phyloP scores from a whole-genome alignment of 139 green algal genomes.

The Tetradesmus lagerheimii region DNA sequence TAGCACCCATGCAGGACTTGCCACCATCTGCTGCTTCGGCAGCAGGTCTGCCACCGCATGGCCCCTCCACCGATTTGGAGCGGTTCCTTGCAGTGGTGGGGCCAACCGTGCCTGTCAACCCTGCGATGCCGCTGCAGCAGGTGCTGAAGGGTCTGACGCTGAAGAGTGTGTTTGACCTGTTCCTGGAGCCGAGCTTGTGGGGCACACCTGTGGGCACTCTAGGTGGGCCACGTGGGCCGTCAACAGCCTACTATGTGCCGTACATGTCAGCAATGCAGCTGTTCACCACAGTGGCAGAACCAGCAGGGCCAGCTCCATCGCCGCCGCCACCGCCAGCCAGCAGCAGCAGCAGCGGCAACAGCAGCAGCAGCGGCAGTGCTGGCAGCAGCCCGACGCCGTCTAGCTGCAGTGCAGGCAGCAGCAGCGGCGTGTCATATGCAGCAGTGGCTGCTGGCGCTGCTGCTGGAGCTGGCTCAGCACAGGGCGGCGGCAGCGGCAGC shows the following conservation, averaged over 20 bases:
- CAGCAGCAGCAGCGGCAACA: neutral
- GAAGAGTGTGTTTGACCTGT: constrained; percentile 28
- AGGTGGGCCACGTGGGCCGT: constrained; percentile 69
- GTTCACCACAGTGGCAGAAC: constrained; percentile 58
- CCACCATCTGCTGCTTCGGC: neutral
- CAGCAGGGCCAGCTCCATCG: neutral
- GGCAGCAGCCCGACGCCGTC: neutral
- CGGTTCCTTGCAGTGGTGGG: constrained; percentile 38
- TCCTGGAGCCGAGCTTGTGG: constrained; percentile 43
- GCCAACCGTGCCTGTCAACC: neutral
- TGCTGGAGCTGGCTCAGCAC: neutral
- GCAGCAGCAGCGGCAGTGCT: neutral
- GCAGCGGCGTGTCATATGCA: constrained; percentile 6
- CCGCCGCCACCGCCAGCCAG: neutral
- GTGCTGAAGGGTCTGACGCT: constrained; percentile 30
- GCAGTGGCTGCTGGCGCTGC: neutral
- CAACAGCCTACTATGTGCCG: constrained; percentile 81
- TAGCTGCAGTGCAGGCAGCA: neutral
- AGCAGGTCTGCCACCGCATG: neutral
- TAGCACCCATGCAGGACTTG: neutral
- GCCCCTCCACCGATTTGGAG: constrained; percentile 48
- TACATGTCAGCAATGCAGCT: constrained; percentile 86
- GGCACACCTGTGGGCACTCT: constrained; percentile 46
- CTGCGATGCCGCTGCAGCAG: constrained; percentile 24
- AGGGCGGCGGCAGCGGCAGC: neutral